Conservation (phyloP, 2,329 filamentous ascomycete genomes). For the Penicillium brevicompactum region DNA sequence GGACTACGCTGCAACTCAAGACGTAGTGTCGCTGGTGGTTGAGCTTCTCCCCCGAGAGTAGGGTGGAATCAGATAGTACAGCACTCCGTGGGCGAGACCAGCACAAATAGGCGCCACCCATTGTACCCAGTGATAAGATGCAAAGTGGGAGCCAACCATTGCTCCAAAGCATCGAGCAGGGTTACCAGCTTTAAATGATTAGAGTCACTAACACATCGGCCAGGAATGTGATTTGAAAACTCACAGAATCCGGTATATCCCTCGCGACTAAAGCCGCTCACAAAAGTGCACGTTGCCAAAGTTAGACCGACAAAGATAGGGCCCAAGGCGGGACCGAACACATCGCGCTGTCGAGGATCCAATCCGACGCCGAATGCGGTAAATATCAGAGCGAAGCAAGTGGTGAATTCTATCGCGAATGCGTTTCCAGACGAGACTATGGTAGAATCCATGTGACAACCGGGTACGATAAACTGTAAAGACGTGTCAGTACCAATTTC, state of each 20-base stretch:
- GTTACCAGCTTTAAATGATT: not conserved
- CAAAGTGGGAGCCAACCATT: not conserved
- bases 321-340: not conserved
- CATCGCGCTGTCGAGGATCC: not conserved
- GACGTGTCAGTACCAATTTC: not conserved
- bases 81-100: not conserved
- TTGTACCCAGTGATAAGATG: not conserved
- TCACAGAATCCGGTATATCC: not conserved
- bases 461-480: not conserved
- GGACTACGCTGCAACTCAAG: not conserved
- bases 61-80: not conserved
- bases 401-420: not conserved
- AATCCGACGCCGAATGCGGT: not conserved
- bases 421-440: not conserved
- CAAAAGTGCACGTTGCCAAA: not conserved
- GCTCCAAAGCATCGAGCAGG: not conserved
- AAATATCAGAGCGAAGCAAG: not conserved
- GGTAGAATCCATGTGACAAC: not conserved
- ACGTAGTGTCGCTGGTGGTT: not conserved
- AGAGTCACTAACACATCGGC: not conserved
- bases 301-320: not conserved
- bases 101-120: not conserved
- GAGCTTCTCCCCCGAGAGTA: not conserved
- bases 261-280: not conserved
- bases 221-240: not conserved